Base-by-base conservation (phyloP, 2,329 filamentous ascomycete species). In the Chrysoporthe deuterocubensis region DNA sequence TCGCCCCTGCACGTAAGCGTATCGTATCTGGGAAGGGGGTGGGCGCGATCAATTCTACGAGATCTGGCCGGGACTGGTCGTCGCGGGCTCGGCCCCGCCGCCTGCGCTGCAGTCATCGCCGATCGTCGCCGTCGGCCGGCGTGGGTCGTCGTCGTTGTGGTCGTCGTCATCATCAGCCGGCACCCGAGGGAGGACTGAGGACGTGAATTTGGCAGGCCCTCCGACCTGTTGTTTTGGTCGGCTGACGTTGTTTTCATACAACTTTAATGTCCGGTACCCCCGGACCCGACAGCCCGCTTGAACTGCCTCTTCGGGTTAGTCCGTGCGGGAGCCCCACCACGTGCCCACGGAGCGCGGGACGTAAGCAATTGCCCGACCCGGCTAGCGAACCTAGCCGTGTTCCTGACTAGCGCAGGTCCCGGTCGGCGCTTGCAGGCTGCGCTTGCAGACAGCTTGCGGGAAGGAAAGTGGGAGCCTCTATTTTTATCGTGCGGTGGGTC, bases 351-450 rank as follows among this genome's bases (percentile, higher is more conserved):
- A 57, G 54, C 4, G 54, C 54, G 54, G 32, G 34, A 40, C 32
- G 18, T 16, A n/a, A 13, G 5, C 48, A 57, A 40, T 37, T 18
- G 18, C 14, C 54, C 54, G 54, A 40, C 54, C 16, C 16, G 54
- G 54, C 54, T n/a, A 9, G 32, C 34, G 34, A 18, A 7, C 18
- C 18, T 21, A 34, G 32, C 6, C 9, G 40, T 40, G 54, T 57
- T 57, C 54, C 54, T 57, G 54, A 40, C 54, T 57, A 57, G 32
- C 9, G 54, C 54, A 57, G 54, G 54, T 57, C 54, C 54, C 32
- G 34, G 54, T 37, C 7, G 32, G 54, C 54, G 32, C 32, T 13
- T 40, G 32, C 32, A n/a, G n/a, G 4, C 32, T 21, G 52, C 26
- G 18, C 26, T 26, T 8, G 11, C 26, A 34, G 52, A 26, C 26